Conservation (phyloP, 2,329 filamentous ascomycete genomes). For the Dactylonectria macrodidyma region DNA sequence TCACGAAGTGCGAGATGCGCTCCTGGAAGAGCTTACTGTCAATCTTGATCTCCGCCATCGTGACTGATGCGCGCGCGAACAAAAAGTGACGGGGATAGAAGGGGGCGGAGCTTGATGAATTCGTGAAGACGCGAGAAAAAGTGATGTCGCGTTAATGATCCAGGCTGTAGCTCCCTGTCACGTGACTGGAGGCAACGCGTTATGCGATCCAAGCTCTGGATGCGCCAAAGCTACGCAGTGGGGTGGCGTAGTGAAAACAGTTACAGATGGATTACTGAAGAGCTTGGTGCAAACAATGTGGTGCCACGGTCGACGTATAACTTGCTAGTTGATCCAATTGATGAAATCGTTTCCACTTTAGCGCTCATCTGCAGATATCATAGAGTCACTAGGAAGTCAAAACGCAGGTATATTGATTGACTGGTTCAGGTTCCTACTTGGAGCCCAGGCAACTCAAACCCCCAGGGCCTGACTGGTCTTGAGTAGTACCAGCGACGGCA, state of each 20-base stretch:
- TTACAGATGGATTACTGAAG: background rate
- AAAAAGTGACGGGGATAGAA: slow-evolving; percentile 46
- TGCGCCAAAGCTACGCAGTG: background rate
- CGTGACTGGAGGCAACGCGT: slow-evolving; percentile 53
- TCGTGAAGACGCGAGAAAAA: slow-evolving; percentile 57
- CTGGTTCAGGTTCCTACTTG: background rate
- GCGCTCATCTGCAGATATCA: background rate
- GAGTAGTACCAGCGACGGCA: background rate
- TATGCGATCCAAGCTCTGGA: slow-evolving; percentile 42
- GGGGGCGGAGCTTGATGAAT: slow-evolving; percentile 45
- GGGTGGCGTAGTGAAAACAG: background rate
- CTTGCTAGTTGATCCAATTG: background rate
- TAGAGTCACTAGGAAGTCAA: background rate
- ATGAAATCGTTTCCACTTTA: background rate
- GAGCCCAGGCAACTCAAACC: background rate
- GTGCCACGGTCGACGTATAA: no score
- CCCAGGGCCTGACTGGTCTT: background rate
- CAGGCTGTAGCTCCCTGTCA: slow-evolving; percentile 48
- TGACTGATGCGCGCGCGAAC: slow-evolving; percentile 55
- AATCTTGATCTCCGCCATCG: slow-evolving; percentile 90
- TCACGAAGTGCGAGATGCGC: slow-evolving; percentile 87
- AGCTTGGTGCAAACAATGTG: background rate
- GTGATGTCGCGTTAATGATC: slow-evolving; percentile 60
- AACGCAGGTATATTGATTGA: background rate
- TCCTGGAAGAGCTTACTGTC: slow-evolving; percentile 95